Percentiles rank a stretch among this genome's conserved stretches.
phyloP scores from a whole-genome alignment of 352 stramenopile genomes.

The Phytopythium montanum region DNA sequence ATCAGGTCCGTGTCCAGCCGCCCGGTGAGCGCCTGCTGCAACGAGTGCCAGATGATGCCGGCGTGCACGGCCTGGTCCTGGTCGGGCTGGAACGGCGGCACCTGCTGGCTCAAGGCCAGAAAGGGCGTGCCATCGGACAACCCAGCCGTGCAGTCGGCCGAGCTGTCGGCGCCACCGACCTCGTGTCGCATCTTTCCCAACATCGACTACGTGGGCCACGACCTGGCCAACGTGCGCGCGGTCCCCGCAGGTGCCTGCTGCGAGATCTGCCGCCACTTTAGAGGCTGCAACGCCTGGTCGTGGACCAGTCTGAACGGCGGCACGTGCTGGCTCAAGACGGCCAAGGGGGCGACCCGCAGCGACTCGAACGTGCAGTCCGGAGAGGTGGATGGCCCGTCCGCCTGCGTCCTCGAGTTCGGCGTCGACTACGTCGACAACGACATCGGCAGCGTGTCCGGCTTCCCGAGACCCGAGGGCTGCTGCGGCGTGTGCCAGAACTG shows the following conservation, averaged over 20 bases:
- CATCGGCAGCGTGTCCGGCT: slow-evolving; percentile 13
- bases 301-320: slow-evolving; percentile 46
- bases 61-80: slow-evolving; percentile 44
- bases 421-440: slow-evolving; percentile 28
- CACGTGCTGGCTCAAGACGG: slow-evolving; percentile 61
- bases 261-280: slow-evolving; percentile 13
- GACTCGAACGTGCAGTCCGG: slow-evolving; percentile 22
- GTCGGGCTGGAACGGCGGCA: slow-evolving; percentile 25
- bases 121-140: slow-evolving; percentile 13
- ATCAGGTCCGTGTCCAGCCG: slow-evolving; percentile 14
- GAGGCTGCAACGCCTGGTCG: slow-evolving; percentile 35
- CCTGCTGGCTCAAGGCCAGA: slow-evolving; percentile 38
- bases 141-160: slow-evolving; percentile 10
- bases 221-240: slow-evolving; percentile 16
- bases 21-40: slow-evolving; percentile 16
- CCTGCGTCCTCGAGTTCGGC: slow-evolving; percentile 15
- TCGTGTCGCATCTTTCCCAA: slow-evolving; percentile 23
- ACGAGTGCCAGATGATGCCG: slow-evolving; percentile 8
- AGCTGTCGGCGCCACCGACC: not conserved
- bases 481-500: slow-evolving; percentile 18
- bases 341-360: slow-evolving; percentile 16
- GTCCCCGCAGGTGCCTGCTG: slow-evolving; percentile 19
- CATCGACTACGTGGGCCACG: slow-evolving; percentile 35
- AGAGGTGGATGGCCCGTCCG: slow-evolving; percentile 1
- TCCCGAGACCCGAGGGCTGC: slow-evolving; percentile 14